Conservation (phyloP, 805 yeast genomes). For the Saturnispora zaruensis region DNA sequence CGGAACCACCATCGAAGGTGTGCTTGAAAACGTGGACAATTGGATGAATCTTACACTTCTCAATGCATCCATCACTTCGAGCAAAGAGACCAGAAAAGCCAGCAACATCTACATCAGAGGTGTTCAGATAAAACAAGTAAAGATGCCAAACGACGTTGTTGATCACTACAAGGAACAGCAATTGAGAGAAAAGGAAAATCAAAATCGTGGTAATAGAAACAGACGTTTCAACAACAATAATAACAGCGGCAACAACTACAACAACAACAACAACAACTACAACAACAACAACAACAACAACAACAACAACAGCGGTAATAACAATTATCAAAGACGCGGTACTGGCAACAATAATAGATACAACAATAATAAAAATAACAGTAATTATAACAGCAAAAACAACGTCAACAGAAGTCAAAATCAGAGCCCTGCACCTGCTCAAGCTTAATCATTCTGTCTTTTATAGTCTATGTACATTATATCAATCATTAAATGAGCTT, state of each 20-base stretch:
- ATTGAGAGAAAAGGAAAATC: constrained; percentile 28
- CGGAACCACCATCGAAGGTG: constrained; percentile 85
- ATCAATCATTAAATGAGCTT: neutral
- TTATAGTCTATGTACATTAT: neutral
- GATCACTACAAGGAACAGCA: constrained; percentile 62
- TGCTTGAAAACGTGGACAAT: constrained; percentile 75
- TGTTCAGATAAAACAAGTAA: constrained; percentile 67
- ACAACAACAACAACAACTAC: constrained; percentile 15
- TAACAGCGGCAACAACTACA: constrained; percentile 14
- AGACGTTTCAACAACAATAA: constrained; percentile 16
- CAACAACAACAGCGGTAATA: constrained; percentile 19
- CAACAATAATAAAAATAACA: constrained; percentile 11
- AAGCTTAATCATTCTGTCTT: neutral
- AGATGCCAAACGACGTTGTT: constrained; percentile 69
- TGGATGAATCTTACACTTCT: constrained; percentile 90
- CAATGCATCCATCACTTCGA: constrained; percentile 63
- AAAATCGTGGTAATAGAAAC: constrained; percentile 18
- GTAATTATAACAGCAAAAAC: constrained; percentile 20
- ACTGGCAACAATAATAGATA: constrained; percentile 15
- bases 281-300: constrained; percentile 9
- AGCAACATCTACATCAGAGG: constrained; percentile 81
- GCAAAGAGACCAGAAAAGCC: constrained; percentile 32
- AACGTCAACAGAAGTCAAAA: constrained; percentile 18
- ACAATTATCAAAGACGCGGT: neutral
- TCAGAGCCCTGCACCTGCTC: neutral